These are phyloP conservation scores for Parastagonospora avenae DNA, from an alignment of 2,329 filamentous ascomycete species.

Conservation along the genomic window DNA sequence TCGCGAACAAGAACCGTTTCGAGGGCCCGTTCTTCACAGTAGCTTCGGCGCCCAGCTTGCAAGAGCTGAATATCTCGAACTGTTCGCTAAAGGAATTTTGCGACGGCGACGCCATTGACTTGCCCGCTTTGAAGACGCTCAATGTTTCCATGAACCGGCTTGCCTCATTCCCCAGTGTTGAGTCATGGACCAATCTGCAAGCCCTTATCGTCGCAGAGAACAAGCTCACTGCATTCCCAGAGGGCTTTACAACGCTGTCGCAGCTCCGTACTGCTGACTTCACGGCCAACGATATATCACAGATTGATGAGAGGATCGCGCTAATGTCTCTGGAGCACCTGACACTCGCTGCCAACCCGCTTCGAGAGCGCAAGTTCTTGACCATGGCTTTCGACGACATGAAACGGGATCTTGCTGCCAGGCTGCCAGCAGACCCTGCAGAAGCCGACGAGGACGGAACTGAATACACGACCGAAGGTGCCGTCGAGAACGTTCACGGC, in stretches of 20 bases:
- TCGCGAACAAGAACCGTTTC: conserved; percentile 78
- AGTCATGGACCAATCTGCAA: conserved; percentile 73
- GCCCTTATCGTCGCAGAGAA: conserved; percentile 84
- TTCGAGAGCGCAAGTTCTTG: conserved; percentile 85
- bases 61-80: conserved; percentile 75
- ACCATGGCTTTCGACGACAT: conserved; percentile 80
- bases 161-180: conserved; percentile 71
- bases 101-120: conserved; percentile 56
- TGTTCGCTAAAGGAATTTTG: conserved; percentile 70
- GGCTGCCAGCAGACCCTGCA: conserved; percentile 56
- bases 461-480: conserved; percentile 8
- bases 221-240: conserved; percentile 73
- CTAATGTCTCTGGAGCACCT: conserved; percentile 79
- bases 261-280: conserved; percentile 80
- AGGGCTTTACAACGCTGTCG: conserved; percentile 71
- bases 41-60: conserved; percentile 65
- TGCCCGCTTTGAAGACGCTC: conserved; percentile 76
- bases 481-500: conserved; percentile 8
- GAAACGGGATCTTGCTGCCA: conserved; percentile 72
- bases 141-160: conserved; percentile 83
- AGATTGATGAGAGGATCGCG: conserved; percentile 76
- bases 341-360: conserved; percentile 83
- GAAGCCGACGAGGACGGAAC: conserved; percentile 3
- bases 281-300: conserved; percentile 79
- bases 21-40: conserved; percentile 71